Percentiles rank a stretch among this genome's conserved stretches.
These are phyloP conservation scores for Macrophomina phaseolina DNA, from an alignment of 2,329 filamentous ascomycete genomes.

Conservation along the genomic window DNA sequence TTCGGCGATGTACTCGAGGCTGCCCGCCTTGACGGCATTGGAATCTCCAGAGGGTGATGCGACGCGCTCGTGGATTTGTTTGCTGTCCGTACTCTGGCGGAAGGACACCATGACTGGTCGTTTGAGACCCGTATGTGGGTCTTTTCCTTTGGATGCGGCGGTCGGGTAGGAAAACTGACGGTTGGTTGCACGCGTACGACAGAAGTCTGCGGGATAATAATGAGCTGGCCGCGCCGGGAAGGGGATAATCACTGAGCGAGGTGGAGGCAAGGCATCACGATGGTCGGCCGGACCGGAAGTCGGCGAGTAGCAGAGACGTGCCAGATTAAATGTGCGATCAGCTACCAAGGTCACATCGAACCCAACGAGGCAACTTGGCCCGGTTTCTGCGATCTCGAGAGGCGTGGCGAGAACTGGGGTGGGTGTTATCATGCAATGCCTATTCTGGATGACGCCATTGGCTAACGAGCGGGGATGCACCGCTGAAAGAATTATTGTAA, in stretches of 20 bases:
- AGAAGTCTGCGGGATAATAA: not conserved
- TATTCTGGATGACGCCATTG: slow-evolving; percentile 27
- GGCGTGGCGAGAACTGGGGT: slow-evolving; percentile 10
- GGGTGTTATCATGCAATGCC: slow-evolving; percentile 24
- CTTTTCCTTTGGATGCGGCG: not conserved
- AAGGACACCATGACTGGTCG: not conserved
- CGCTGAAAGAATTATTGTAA: not conserved
- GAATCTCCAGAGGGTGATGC: slow-evolving; percentile 18
- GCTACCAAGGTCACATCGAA: slow-evolving; percentile 1
- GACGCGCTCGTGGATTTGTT: slow-evolving; percentile 12
- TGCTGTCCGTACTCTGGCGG: not conserved
- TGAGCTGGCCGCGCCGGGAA: not conserved
- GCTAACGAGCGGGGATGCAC: slow-evolving; percentile 21
- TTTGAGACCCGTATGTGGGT: not conserved
- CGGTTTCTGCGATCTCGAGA: not conserved
- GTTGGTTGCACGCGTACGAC: not conserved
- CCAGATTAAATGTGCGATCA: slow-evolving; percentile 10
- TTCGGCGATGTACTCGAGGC: slow-evolving; percentile 50
- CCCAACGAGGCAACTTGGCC: not conserved
- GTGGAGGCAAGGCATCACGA: not conserved
- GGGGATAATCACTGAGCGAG: not conserved
- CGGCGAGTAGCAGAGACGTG: not conserved
- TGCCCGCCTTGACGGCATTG: slow-evolving; percentile 41
- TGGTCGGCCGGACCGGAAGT: not conserved
- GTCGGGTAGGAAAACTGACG: not conserved